Base-by-base conservation (phyloP, 1,284 basidiomycete species). In the Fistulina hepatica region DNA sequence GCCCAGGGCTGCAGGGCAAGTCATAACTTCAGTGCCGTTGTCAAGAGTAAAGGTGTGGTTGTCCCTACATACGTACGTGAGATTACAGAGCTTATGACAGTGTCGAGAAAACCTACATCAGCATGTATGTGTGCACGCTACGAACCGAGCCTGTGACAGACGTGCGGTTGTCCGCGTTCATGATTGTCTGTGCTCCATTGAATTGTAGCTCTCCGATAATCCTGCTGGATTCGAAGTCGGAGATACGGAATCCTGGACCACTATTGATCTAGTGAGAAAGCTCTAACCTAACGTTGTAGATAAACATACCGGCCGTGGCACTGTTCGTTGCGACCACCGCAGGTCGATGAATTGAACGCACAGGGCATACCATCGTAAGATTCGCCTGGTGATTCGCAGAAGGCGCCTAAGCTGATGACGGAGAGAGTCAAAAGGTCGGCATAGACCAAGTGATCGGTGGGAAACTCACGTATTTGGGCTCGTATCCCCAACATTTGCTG, bases 401-500 rank as follows among this genome's bases (percentile, higher is more conserved):
- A 81, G 2, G 83, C 76, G 6, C 81, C 81, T 13, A 77, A 59
- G 21, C 78, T 79, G 42, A 6, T 33, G 33, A 24, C 33, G 36
- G 41, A 12, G 21, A 39, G 40, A 5, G 33, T 24, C 28, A 21
- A 34, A 42, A 41, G 5, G 21, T 19, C 39, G 19, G 16, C 22
- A 34, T 20, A 8, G 24, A 34, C 25, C 30, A 16, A 9, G 34
- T 9, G 34, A 26, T 25, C n/a, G n/a, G n/a, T 22, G 7, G 24
- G 22, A 15, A 34, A 64, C 77, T 51, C 43, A 80, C 77, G 77
- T 83, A 52, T 85, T 85, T 5, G 81, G 81, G 44, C 67, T 78
- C 6, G 78, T 81, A 50, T 85, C 82, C 3, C 82, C 82, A 20
- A 85, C 80, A 44, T 81, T 82, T 13, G 81, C 79, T 81, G 41